phyloP scores from a whole-genome alignment of 2,329 filamentous ascomycete genomes.

The Pseudogymnoascus sp. region DNA sequence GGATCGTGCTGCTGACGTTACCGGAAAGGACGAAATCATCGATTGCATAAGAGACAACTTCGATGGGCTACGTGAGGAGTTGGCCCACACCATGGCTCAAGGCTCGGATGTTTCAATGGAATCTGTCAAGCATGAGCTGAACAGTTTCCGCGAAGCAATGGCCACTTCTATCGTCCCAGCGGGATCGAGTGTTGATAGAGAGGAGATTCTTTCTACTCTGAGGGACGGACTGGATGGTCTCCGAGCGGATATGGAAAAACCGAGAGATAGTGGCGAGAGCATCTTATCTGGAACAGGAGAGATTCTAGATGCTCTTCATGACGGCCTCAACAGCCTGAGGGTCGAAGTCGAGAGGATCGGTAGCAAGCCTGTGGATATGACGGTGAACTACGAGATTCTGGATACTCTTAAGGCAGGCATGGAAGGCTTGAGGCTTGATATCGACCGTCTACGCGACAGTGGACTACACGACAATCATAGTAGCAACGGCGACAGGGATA shows the following conservation, averaged over 20 bases:
- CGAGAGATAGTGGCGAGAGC: constrained; percentile 25
- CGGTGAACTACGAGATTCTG: constrained; percentile 79
- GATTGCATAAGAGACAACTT: constrained; percentile 57
- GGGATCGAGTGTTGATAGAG: constrained; percentile 40
- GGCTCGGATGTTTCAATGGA: constrained; percentile 48
- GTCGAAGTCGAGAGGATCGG: constrained; percentile 66
- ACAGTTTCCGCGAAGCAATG: constrained; percentile 49
- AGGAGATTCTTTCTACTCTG: constrained; percentile 56
- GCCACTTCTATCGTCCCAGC: constrained; percentile 41
- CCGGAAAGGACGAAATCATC: constrained; percentile 70
- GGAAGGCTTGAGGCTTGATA: constrained; percentile 64
- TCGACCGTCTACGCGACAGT: constrained; percentile 63
- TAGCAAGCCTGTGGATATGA: constrained; percentile 73
- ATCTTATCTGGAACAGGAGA: constrained; percentile 61
- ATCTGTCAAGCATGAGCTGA: constrained; percentile 39
- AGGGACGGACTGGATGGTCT: constrained; percentile 66
- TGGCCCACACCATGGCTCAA: constrained; percentile 50
- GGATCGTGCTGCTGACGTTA: constrained; percentile 58
- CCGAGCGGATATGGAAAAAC: constrained; percentile 59
- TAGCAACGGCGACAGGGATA: constrained; percentile 37
- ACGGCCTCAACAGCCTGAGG: constrained; percentile 72
- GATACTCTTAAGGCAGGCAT: constrained; percentile 80
- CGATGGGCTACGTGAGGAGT: constrained; percentile 57
- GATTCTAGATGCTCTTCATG: constrained; percentile 80
- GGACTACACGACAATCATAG: constrained; percentile 25